Percentiles rank a stretch among this genome's conserved stretches.
These are phyloP conservation scores for Podospora comata DNA, from an alignment of 495 filamentous ascomycete genomes.

Conservation along the genomic window DNA sequence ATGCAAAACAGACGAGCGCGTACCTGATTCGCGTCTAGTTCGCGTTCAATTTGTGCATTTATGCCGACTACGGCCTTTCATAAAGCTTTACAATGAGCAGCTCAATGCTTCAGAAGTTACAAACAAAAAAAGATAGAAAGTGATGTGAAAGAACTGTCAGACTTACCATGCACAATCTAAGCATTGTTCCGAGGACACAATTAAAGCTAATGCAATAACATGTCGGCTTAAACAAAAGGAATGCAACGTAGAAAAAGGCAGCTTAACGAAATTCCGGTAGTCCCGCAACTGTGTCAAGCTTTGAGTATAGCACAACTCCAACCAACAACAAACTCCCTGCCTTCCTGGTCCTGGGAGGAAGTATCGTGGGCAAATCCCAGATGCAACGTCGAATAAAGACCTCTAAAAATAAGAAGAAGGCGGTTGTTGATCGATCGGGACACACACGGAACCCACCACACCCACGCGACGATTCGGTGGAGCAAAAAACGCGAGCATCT, in stretches of 20 bases:
- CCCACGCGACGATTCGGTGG: neutral
- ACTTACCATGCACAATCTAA: neutral
- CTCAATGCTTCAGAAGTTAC: constrained; percentile 3
- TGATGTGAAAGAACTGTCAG: neutral
- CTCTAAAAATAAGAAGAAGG: neutral
- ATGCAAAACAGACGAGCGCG: constrained; percentile 24
- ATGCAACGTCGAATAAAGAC: neutral
- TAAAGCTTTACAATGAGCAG: constrained; percentile 7
- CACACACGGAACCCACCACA: neutral
- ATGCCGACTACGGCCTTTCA: constrained; percentile 8
- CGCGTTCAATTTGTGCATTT: constrained; percentile 23
- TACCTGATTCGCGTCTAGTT: constrained; percentile 28
- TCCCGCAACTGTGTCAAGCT: neutral
- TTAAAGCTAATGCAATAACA: neutral
- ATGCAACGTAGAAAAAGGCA: constrained; percentile 1
- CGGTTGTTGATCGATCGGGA: neutral
- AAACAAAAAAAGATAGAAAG: neutral
- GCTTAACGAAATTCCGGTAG: constrained; percentile 6
- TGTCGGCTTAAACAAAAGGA: neutral
- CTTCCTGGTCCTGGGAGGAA: neutral
- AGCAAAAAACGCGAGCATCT: neutral
- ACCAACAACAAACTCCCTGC: neutral
- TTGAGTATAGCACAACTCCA: too few species aligned
- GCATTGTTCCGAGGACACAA: constrained; percentile 13
- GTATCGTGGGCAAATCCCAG: neutral